Percentiles rank a stretch among this genome's conserved stretches.
phyloP scores from a whole-genome alignment of 768 basidiomycete species.

The Amanita pallidorosea region DNA sequence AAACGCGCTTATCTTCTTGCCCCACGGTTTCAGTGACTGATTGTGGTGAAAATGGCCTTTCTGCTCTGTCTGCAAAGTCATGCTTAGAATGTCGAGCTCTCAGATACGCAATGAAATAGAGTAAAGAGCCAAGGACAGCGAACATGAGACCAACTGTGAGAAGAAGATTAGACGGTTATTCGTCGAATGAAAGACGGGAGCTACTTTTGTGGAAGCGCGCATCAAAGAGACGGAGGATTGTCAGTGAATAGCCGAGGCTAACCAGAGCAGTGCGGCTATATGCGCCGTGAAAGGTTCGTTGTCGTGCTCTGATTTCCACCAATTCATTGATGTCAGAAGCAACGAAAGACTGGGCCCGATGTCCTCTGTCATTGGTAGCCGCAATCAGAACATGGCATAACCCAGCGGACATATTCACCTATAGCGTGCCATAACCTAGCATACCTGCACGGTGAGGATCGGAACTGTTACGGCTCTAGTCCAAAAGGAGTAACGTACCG shows the following conservation, averaged over 20 bases:
- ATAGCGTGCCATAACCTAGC: neutral
- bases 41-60: neutral
- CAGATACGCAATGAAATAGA: conserved; percentile 48
- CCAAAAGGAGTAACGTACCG: conserved; percentile 3
- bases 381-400: neutral
- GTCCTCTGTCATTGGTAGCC: conserved; percentile 15
- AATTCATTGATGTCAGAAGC: conserved; percentile 47
- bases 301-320: conserved; percentile 68
- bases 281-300: conserved; percentile 77
- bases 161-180: neutral
- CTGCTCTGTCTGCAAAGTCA: conserved; percentile 60
- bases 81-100: conserved; percentile 59
- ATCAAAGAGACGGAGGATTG: conserved; percentile 76
- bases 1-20: conserved; percentile 49
- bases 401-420: neutral
- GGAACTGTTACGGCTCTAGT: neutral
- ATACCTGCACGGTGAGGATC: neutral
- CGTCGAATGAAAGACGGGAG: conserved; percentile 15
- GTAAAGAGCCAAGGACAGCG: conserved; percentile 45
- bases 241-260: conserved; percentile 61
- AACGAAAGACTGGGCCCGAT: conserved; percentile 38
- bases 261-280: conserved; percentile 70
- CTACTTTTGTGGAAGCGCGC: conserved; percentile 59
- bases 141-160: conserved; percentile 48
- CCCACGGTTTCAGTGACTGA: conserved; percentile 44